Evolutionary conservation across 257 asterid species (phyloP), one percentile per base, ranked within the genome.

Genomic region (Ajuga chamaepitys): DNA sequence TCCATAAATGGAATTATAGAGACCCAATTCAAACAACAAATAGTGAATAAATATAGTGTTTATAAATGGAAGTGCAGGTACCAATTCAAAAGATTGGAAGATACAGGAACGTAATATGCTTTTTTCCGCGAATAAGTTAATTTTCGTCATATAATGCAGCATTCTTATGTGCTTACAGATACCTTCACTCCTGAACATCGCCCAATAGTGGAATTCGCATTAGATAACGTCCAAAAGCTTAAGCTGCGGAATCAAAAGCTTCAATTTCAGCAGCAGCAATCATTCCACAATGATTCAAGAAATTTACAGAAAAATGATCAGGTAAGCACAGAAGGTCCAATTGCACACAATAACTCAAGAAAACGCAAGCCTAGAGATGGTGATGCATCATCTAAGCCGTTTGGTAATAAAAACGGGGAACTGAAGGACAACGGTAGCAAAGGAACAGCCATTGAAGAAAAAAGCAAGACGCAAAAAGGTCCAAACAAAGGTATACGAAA

Each of bases 131-230:
- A n/a, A n/a, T n/a, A n/a, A n/a, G n/a, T n/a, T n/a, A n/a, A n/a
- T n/a, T 32, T 55, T 47, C 8, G 52, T 25, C 5, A 61, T 28
- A 46, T 58, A 18, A 68, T 28, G 17, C 56, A 14, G n/a, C 24
- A 9, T 32, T 25, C 21, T 67, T 68, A 35, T 65, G 77, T 52
- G 44, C 51, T 18, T 70, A 53, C 83, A 94, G 97, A 83, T 61
- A 83, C 88, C 21, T 94, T 94, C 78, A 95, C 79, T 70, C 56
- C 91, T 14, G 95, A 94, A 69, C 91, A 79, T 67, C 99, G 96
- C 56, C 99, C 99, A 1, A 90, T 94, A 55, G 95, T 94, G 83
- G 99, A 94, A 86, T 94, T 94, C 82, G 97, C 99, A 58, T 62
- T 94, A 58, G 97, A 94, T 67, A 86, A 90, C 66, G 86, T 85